Conservation (phyloP, 2,329 filamentous ascomycete species). For the Fusarium abutilonis region DNA sequence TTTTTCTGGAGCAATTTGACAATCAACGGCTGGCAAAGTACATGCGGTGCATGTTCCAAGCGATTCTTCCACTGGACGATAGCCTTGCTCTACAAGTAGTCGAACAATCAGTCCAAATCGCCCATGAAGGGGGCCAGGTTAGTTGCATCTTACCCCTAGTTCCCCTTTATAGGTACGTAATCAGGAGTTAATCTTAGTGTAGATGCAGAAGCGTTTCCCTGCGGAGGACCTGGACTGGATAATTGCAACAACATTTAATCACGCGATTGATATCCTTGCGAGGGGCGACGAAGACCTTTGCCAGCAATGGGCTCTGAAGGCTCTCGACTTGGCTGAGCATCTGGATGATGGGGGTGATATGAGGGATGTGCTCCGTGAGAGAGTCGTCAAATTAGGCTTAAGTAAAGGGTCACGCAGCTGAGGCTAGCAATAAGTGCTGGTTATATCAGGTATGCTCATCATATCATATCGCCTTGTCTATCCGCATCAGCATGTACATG, state of each 20-base stretch:
- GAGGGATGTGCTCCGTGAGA: conserved; percentile 56
- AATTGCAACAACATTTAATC: conserved; percentile 74
- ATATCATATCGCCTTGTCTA: background rate
- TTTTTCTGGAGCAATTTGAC: conserved; percentile 65
- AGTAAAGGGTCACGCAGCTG: background rate
- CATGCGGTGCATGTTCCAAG: conserved; percentile 79
- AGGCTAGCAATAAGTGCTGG: background rate
- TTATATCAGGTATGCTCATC: background rate
- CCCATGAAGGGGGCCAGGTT: conserved; percentile 61
- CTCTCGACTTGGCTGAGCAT: conserved; percentile 69
- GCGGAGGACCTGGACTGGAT: conserved; percentile 79
- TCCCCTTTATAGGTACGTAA: conserved; percentile 15
- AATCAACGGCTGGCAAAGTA: conserved; percentile 75
- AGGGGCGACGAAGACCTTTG: conserved; percentile 64
- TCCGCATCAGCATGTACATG: background rate
- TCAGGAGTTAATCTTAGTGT: conserved; percentile 3
- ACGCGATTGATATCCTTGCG: conserved; percentile 72
- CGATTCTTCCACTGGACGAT: conserved; percentile 67
- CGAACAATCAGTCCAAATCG: conserved; percentile 68
- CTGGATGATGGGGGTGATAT: conserved; percentile 63
- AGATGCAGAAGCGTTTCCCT: conserved; percentile 66
- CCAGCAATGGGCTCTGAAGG: conserved; percentile 69
- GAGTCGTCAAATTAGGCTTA: conserved; percentile 54
- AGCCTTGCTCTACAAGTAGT: conserved; percentile 67
- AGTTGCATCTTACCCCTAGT: background rate